Percentiles rank a stretch among this genome's conserved stretches.
Conservation (phyloP, 2,329 filamentous ascomycete species). For the Pyricularia sp. region DNA sequence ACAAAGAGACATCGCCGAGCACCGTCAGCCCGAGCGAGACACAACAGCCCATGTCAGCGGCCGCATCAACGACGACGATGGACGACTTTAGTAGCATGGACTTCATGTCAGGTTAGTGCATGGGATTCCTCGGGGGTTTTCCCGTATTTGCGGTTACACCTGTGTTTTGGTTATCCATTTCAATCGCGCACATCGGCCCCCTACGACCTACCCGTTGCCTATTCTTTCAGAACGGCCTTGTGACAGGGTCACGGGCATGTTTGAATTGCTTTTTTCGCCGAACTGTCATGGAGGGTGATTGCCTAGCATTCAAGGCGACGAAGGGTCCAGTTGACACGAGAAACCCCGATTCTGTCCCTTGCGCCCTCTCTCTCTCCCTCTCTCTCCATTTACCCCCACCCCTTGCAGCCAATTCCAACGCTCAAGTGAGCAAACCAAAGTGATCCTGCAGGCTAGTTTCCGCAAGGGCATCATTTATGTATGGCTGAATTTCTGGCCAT, state of each 20-base stretch:
- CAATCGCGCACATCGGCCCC: not conserved
- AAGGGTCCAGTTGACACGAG: not conserved
- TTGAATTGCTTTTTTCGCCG: not conserved
- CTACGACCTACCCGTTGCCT: not conserved
- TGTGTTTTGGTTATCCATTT: not conserved
- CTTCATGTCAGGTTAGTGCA: slow-evolving; percentile 35
- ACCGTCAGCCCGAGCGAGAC: slow-evolving; percentile 8
- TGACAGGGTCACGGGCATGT: not conserved
- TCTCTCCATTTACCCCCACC: not conserved
- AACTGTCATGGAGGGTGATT: not conserved
- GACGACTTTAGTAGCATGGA: slow-evolving; percentile 34
- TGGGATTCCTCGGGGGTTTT: not conserved
- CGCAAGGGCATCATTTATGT: not conserved
- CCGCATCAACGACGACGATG: slow-evolving; percentile 20
- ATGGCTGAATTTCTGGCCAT: not conserved
- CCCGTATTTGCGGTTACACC: not conserved
- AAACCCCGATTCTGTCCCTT: not conserved
- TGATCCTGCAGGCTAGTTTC: not conserved
- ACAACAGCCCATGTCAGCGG: slow-evolving; percentile 13
- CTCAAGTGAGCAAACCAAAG: not conserved
- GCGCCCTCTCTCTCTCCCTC: not conserved
- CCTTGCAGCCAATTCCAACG: not conserved
- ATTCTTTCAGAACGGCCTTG: not conserved
- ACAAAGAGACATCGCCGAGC: slow-evolving; percentile 23
- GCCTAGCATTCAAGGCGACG: not conserved